These are phyloP conservation scores for Aspergillus indologenus DNA, from an alignment of 495 filamentous ascomycete genomes.

Conservation along the genomic window DNA sequence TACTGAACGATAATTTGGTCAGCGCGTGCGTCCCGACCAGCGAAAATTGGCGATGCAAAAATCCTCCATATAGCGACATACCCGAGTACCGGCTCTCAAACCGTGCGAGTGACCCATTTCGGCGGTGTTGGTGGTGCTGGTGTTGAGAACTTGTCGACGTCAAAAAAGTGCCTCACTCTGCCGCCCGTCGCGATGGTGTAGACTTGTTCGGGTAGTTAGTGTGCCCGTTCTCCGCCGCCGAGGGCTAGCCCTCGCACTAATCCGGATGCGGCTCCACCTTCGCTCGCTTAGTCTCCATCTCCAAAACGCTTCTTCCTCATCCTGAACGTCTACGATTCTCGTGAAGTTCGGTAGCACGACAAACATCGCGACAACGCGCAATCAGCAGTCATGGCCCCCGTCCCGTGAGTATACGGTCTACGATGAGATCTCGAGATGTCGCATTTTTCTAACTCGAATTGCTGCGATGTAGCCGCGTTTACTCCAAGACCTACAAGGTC, in stretches of 20 bases:
- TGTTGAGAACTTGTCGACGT: conserved; percentile 45
- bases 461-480: conserved; percentile 52
- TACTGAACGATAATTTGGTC: conserved; percentile 55
- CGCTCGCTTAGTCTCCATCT: conserved; percentile 24
- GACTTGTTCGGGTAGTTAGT: conserved; percentile 29
- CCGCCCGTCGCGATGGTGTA: conserved; percentile 27
- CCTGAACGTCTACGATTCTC: conserved; percentile 20
- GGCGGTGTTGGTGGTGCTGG: conserved; percentile 49
- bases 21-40: conserved; percentile 25
- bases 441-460: conserved; percentile 35
- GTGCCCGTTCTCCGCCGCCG: conserved; percentile 20
- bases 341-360: conserved; percentile 31
- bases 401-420: conserved; percentile 41
- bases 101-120: conserved; percentile 95
- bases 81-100: conserved; percentile 90
- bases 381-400: conserved; percentile 53
- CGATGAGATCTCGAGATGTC: conserved; percentile 9
- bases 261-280: conserved; percentile 22
- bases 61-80: conserved; percentile 40
- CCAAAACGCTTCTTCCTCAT: conserved; percentile 24
- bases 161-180: conserved; percentile 27
- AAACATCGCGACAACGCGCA: conserved; percentile 38
- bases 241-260: conserved; percentile 25
- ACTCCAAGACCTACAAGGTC: conserved; percentile 99
- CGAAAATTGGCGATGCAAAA: conserved; percentile 11